Conservation (phyloP, 306 rosid species). For the Quercus mongolica region DNA sequence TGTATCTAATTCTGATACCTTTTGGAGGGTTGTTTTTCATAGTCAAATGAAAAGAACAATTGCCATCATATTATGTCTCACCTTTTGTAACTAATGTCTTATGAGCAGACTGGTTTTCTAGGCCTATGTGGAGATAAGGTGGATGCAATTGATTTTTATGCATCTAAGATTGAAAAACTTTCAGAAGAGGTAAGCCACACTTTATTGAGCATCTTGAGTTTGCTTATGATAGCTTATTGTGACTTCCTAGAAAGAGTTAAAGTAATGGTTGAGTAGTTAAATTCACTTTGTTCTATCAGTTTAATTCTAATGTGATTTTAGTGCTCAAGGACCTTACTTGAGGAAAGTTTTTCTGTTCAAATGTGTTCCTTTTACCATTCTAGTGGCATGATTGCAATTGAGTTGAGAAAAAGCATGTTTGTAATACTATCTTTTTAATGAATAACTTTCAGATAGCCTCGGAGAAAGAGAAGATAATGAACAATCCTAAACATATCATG, state of each 20-base stretch:
- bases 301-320: not conserved
- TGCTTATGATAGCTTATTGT: not conserved
- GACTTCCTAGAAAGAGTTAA: not conserved
- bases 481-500: constrained; percentile 57
- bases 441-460: constrained; percentile 53
- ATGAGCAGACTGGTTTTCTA: constrained; percentile 84
- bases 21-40: not conserved
- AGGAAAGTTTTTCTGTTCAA: not conserved
- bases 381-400: constrained; percentile 1
- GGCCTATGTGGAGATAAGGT: constrained; percentile 74
- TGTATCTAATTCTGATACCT: not conserved
- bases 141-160: constrained; percentile 73
- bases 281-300: no score
- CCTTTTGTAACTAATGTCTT: constrained; percentile 15
- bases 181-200: constrained; percentile 58
- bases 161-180: constrained; percentile 49
- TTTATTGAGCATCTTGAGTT: constrained; percentile 8
- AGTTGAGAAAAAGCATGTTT: not conserved
- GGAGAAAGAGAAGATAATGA: constrained; percentile 57
- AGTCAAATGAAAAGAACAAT: not conserved
- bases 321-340: not conserved
- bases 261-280: no score
- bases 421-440: constrained; percentile 6
- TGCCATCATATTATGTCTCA: not conserved
- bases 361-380: not conserved